Base-by-base conservation (phyloP, 1,139 yeast genomes). In the Kazachstania sp. region DNA sequence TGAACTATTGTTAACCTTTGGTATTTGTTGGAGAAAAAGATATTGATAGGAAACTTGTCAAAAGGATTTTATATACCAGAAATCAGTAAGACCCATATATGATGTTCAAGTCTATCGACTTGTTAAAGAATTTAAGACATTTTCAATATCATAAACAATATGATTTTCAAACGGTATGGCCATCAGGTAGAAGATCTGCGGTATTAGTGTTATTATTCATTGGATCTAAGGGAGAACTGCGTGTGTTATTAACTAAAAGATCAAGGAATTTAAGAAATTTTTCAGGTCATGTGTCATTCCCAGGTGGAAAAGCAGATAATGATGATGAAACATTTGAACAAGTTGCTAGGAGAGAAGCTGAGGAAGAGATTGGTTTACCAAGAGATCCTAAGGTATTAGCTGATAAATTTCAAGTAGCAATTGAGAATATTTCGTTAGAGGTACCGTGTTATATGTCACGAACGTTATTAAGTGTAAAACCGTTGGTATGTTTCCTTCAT, bases 251-350 rank as follows among this genome's bases (percentile, higher is more conserved):
- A 48, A 87, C 96, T 2, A 82, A 83, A 58, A 68, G 96, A 52
- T 81, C 95, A 12, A 72, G 85, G 44, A 72, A 74, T 45, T 69
- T 88, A 56, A 71, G 81, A 41, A 77, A 77, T 47, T 88, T 86
- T 65, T 84, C 95, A 0, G 95, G 96, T 6, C 95, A 88, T 61
- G 84, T 86, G 13, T 84, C 95, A 3, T 70, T 88, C 19, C 96
- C 97, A 2, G 96, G 96, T 3, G 97, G 96, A 3, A 81, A 81
- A 59, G 85, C 92, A 6, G 95, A 87, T 61, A 63, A 58, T 41
- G 78, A 73, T 0, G 59, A 69, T 3, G 96, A 87, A 62, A 64
- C 78, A 15, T 86, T 83, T 51, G 83, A 84, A 74, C 73, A 73
- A 45, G 82, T 84, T 35, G 81, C 95, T 1, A 70, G 95, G 51